Percentiles rank a stretch among this genome's conserved stretches.
Conservation (phyloP, 352 stramenopile genomes). For the Phytopythium aichiense region DNA sequence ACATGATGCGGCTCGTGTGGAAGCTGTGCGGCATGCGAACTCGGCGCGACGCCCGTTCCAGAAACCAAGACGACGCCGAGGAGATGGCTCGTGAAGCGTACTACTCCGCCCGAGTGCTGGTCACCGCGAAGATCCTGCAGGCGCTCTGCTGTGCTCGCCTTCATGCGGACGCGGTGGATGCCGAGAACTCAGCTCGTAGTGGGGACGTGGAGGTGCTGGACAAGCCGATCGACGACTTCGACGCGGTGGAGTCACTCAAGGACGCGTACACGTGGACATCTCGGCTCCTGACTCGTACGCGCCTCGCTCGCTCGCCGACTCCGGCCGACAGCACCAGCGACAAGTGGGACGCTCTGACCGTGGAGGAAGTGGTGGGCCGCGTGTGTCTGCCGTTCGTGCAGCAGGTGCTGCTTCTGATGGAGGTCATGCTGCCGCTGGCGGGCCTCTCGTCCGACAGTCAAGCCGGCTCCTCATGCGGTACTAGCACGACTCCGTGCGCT, state of each 20-base stretch:
- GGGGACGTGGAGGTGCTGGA: slow-evolving; percentile 3
- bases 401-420: slow-evolving; percentile 56
- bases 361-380: slow-evolving; percentile 42
- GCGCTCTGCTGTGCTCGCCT: slow-evolving; percentile 37
- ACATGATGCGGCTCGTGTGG: slow-evolving; percentile 46
- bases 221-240: slow-evolving; percentile 30
- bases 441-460: neutral
- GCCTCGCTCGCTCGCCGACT: slow-evolving; percentile 12
- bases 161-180: slow-evolving; percentile 1
- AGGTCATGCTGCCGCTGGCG: slow-evolving; percentile 36
- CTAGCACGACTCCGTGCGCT: slow-evolving; percentile 23
- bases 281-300: slow-evolving; percentile 42
- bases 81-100: slow-evolving; percentile 50
- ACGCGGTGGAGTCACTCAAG: slow-evolving; percentile 48
- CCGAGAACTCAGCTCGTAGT: slow-evolving; percentile 6
- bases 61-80: slow-evolving; percentile 24
- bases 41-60: neutral
- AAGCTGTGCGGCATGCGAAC: slow-evolving; percentile 19
- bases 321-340: slow-evolving; percentile 1
- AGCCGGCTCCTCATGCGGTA: neutral
- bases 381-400: slow-evolving; percentile 55
- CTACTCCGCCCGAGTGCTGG: slow-evolving; percentile 47
- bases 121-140: slow-evolving; percentile 61
- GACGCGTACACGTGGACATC: slow-evolving; percentile 53
- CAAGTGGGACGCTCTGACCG: slow-evolving; percentile 18